Base-by-base conservation (phyloP, 2,329 filamentous ascomycete species). In the Macrophomina tecta region DNA sequence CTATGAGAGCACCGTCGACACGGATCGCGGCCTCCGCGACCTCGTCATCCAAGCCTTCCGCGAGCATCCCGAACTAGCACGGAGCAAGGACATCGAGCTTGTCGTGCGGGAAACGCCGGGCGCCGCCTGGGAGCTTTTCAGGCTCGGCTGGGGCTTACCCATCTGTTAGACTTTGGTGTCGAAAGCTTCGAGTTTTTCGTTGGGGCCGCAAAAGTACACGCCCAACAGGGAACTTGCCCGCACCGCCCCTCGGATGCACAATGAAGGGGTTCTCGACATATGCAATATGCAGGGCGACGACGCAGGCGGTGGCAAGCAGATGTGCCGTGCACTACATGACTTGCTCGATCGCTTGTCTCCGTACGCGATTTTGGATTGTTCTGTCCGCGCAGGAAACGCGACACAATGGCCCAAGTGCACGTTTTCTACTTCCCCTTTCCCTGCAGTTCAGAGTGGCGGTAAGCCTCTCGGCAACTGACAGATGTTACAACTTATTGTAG, bases 1-100 rank as follows among this genome's bases (percentile, higher is more conserved):
- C 14, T 84, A 84, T 73, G 79, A 80, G 67, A 79, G 78, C 40
- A 84, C 82, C 53, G 78, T 84, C 68, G 82, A 84, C 72, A 77
- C 76, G 23, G 82, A 84, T 70, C 78, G 82, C 42, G 82, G 82
- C 11, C 76, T 84, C 32, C 77, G 82, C 28, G 80, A 83, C 68
- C 72, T 84, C 56, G 77, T 84, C 63, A 74, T 83, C 56, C 81
- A 84, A 68, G 75, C 80, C 2, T 84, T 84, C 74, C 77, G 79
- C 52, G 77, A 72, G 16, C 80, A 84, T 65, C 82, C 82, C 16
- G 76, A 80, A 48, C 74, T 84, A 7, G 81, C 79, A 1, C 77
- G 77, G 45, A 82, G 82, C 14, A 76, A 78, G 55, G 82, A 83
- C 58, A 77, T 84, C n/a, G 80, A 80, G 68, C 71, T 75, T 32